Conservation (phyloP, 768 basidiomycete species). For the Suillus plorans region DNA sequence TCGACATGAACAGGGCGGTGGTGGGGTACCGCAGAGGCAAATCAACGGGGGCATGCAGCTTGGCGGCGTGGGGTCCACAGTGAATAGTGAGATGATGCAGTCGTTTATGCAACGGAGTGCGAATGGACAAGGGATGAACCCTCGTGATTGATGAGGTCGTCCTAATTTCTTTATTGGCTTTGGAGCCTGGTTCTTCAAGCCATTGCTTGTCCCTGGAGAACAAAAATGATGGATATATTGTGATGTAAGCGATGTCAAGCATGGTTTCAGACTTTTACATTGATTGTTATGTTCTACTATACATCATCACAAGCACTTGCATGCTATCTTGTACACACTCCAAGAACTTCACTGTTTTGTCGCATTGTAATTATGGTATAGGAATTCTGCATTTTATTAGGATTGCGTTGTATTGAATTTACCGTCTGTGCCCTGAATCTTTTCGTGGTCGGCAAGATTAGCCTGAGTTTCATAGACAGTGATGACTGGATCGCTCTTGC, state of each 20-base stretch:
- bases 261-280: not conserved
- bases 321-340: conserved; percentile 3
- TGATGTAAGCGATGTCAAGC: not conserved
- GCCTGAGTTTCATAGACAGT: conserved; percentile 89
- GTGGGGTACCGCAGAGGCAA: conserved; percentile 9
- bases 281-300: conserved; percentile 3
- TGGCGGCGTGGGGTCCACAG: conserved; percentile 16
- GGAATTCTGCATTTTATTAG: conserved; percentile 9
- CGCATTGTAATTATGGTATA: conserved; percentile 2
- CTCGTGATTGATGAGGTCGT: conserved; percentile 9
- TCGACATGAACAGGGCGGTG: conserved; percentile 14
- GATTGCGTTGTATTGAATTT: conserved; percentile 48
- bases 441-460: conserved; percentile 84
- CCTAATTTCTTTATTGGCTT: not conserved
- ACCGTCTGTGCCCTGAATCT: conserved; percentile 78
- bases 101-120: conserved; percentile 45
- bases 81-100: conserved; percentile 44
- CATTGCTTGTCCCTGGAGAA: not conserved
- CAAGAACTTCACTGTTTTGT: not conserved
- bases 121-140: conserved; percentile 27
- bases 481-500: conserved; percentile 74
- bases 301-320: not conserved
- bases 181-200: not conserved
- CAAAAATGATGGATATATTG: not conserved
- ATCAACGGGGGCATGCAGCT: conserved; percentile 23